phyloP scores from a whole-genome alignment of 1,284 basidiomycete species.

The Cryptococcus floricola region DNA sequence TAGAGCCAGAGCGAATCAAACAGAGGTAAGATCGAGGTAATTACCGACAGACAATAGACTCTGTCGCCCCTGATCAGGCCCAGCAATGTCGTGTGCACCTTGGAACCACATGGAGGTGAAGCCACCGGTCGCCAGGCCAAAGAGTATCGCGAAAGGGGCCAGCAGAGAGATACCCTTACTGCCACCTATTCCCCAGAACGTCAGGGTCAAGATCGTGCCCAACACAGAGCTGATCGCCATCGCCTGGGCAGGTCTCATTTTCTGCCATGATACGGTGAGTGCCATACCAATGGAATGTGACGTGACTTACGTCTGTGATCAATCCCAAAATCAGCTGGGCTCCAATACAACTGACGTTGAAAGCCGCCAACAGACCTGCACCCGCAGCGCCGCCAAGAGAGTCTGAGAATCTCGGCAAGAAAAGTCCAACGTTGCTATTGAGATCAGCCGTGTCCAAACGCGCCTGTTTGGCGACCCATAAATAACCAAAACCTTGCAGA shows the following conservation, averaged over 20 bases:
- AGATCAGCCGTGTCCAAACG: neutral
- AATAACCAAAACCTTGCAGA: slow-evolving; percentile 24
- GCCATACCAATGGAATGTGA: neutral
- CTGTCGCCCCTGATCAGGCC: slow-evolving; percentile 20
- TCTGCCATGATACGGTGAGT: slow-evolving; percentile 1
- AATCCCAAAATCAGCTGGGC: slow-evolving; percentile 25
- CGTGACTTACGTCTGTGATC: slow-evolving; percentile 20
- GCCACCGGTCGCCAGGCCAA: slow-evolving; percentile 20
- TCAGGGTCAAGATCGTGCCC: slow-evolving; percentile 16
- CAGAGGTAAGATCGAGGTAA: neutral
- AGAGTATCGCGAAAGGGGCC: slow-evolving; percentile 18
- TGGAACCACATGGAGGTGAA: slow-evolving; percentile 28
- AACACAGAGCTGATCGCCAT: slow-evolving; percentile 18
- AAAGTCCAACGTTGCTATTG: slow-evolving; percentile 23
- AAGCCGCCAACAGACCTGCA: slow-evolving; percentile 22
- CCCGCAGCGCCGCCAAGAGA: slow-evolving; percentile 15
- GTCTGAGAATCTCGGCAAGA: slow-evolving; percentile 24
- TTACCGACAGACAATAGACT: neutral
- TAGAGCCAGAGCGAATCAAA: neutral
- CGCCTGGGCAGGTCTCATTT: slow-evolving; percentile 14
- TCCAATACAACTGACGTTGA: slow-evolving; percentile 22
- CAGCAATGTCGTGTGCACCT: slow-evolving; percentile 18
- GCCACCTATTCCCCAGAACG: slow-evolving; percentile 20
- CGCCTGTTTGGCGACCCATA: slow-evolving; percentile 6
- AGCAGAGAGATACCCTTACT: slow-evolving; percentile 15